A percentile compares a stretch with the other conserved stretches of the same genome.
Evolutionary conservation across 352 stramenopile genomes (phyloP).

Genomic region (Elongisporangium senticosum): DNA sequence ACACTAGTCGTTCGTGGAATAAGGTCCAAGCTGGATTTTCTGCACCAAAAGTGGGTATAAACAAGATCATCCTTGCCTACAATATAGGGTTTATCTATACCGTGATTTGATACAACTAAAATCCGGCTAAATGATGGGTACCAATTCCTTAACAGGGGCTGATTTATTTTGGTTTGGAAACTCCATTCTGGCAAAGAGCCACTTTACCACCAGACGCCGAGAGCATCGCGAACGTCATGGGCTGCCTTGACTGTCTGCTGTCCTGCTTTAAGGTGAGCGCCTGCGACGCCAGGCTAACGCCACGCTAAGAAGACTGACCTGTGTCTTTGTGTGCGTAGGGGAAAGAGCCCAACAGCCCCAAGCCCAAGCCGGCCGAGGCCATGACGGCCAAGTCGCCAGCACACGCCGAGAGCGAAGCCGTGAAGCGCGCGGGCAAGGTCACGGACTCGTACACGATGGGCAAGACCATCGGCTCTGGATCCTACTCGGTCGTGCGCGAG

Average conservation of each 20-base stretch:
- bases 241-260: slow-evolving; percentile 61
- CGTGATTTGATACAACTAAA: neutral
- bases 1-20: neutral
- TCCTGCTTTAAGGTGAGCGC: slow-evolving; percentile 39
- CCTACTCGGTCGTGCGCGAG: slow-evolving; percentile 87
- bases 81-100: neutral
- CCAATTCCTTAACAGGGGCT: neutral
- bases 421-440: slow-evolving; percentile 38
- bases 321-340: neutral
- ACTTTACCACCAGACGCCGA: neutral
- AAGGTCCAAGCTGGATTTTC: neutral
- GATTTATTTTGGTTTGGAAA: slow-evolving; percentile 2
- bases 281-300: neutral
- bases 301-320: neutral
- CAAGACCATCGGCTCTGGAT: slow-evolving; percentile 84
- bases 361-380: slow-evolving; percentile 14
- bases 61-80: neutral
- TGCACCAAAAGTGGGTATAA: neutral
- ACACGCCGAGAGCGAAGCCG: slow-evolving; percentile 9
- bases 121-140: neutral
- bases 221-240: slow-evolving; percentile 24
- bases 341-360: slow-evolving; percentile 10
- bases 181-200: neutral
- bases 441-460: slow-evolving; percentile 70
- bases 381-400: slow-evolving; percentile 4